Conservation (phyloP, 495 filamentous ascomycete genomes). For the Clohesyomyces aquaticus region DNA sequence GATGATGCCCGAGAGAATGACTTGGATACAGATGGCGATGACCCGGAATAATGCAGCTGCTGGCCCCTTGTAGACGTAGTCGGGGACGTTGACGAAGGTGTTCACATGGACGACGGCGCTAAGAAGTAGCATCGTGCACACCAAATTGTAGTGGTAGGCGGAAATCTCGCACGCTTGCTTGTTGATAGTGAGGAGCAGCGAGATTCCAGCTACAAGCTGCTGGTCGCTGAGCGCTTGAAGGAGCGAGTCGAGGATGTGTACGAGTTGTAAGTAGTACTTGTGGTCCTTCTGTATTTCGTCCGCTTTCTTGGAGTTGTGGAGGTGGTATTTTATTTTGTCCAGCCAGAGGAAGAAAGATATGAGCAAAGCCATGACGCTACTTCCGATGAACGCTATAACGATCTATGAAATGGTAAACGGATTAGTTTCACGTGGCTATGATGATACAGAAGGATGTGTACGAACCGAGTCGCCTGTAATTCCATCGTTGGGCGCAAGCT, state of each 20-base stretch:
- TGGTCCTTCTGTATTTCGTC: slow-evolving; percentile 2
- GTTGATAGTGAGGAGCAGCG: slow-evolving; percentile 8
- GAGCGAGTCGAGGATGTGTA: slow-evolving; percentile 16
- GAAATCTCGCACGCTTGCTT: slow-evolving; percentile 17
- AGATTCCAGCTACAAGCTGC: slow-evolving; percentile 16
- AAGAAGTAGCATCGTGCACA: slow-evolving; percentile 23
- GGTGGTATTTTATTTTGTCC: slow-evolving; percentile 14
- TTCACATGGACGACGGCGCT: slow-evolving; percentile 16
- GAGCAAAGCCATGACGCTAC: slow-evolving; percentile 5
- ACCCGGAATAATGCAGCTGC: neutral
- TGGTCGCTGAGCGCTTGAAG: slow-evolving; percentile 21
- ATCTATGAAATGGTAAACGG: slow-evolving; percentile 5
- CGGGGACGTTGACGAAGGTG: slow-evolving; percentile 17
- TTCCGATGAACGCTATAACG: slow-evolving; percentile 15
- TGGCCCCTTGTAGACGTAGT: slow-evolving; percentile 13
- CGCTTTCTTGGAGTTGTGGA: neutral
- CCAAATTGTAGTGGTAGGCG: slow-evolving; percentile 27
- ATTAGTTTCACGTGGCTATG: too few species aligned
- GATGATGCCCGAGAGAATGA: slow-evolving; percentile 11
- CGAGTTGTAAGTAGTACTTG: neutral
- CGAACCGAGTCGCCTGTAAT: slow-evolving; percentile 15
- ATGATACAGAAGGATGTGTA: neutral
- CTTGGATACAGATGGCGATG: slow-evolving; percentile 5
- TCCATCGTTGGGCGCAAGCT: slow-evolving; percentile 7
- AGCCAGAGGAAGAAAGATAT: slow-evolving; percentile 8